Percentiles rank a stretch among this genome's conserved stretches.
Evolutionary conservation across 352 stramenopile species (phyloP).

Genomic region (Phytophthora sp.): DNA sequence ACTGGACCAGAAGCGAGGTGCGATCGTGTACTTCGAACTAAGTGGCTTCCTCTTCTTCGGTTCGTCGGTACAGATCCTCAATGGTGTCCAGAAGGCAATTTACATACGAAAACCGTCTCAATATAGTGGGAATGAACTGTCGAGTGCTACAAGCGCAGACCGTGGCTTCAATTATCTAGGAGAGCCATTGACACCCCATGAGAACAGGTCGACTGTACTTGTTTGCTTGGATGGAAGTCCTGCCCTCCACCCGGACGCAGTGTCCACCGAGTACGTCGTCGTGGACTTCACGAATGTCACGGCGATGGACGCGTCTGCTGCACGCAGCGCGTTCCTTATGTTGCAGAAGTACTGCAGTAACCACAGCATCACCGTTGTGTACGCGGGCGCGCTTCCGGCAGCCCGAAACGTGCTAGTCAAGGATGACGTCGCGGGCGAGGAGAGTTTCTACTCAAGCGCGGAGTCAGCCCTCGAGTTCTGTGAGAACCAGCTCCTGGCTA

Average conservation of each 20-base stretch:
- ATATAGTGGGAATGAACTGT: too few species aligned
- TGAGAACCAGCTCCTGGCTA: conserved; percentile 58
- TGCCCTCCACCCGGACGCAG: conserved; percentile 30
- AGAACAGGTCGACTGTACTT: conserved; percentile 48
- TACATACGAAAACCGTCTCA: conserved; percentile 55
- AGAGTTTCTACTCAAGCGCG: conserved; percentile 61
- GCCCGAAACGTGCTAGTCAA: conserved; percentile 58
- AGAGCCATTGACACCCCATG: conserved; percentile 52
- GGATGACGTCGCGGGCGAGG: conserved; percentile 60
- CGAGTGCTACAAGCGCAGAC: too few species aligned
- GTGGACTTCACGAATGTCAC: conserved; percentile 87
- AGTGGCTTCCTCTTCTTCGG: conserved; percentile 87
- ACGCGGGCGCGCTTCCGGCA: conserved; percentile 60
- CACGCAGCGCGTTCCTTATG: conserved; percentile 80
- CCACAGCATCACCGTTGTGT: conserved; percentile 67
- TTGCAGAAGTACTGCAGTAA: conserved; percentile 76
- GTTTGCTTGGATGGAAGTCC: conserved; percentile 71
- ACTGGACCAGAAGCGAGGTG: conserved; percentile 58
- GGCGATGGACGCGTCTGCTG: conserved; percentile 84
- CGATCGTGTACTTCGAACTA: conserved; percentile 80
- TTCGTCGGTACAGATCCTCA: conserved; percentile 77
- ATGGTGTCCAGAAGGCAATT: conserved; percentile 73
- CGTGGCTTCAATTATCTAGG: too few species aligned
- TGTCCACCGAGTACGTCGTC: conserved; percentile 77
- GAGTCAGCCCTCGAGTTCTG: conserved; percentile 75